These are phyloP conservation scores for Copromyces sp. DNA, from an alignment of 495 filamentous ascomycete species.

Conservation along the genomic window DNA sequence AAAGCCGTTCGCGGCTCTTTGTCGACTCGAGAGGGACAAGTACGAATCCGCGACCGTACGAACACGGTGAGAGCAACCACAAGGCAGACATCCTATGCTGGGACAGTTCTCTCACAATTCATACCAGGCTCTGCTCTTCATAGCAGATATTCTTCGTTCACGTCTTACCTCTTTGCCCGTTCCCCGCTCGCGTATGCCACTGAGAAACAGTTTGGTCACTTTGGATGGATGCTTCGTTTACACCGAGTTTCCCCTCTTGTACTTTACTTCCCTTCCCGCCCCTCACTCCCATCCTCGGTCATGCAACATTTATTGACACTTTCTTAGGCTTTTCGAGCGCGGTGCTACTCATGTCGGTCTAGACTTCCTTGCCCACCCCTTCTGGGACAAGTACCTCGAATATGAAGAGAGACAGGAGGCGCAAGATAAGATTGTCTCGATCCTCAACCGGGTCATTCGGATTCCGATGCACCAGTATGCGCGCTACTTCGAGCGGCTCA, in stretches of 20 bases:
- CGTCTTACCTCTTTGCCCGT: conserved; percentile 34
- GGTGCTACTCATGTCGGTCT: conserved; percentile 76
- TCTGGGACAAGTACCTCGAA: conserved; percentile 98
- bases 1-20: conserved; percentile 15
- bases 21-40: conserved; percentile 15
- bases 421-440: conserved; percentile 74
- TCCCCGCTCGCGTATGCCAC: conserved; percentile 30
- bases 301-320: conserved; percentile 43
- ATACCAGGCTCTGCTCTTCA: conserved; percentile 45
- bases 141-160: conserved; percentile 30
- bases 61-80: conserved; percentile 44
- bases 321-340: conserved; percentile 79
- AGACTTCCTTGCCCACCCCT: conserved; percentile 88
- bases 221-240: conserved; percentile 41
- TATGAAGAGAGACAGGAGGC: conserved; percentile 87
- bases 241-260: conserved; percentile 47
- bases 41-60: conserved; percentile 19
- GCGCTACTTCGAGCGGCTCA: conserved; percentile 87
- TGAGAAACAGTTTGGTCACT: conserved; percentile 35
- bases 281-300: conserved; percentile 26
- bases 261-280: conserved; percentile 43
- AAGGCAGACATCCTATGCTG: conserved; percentile 38
- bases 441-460: conserved; percentile 75
- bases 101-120: conserved; percentile 46
- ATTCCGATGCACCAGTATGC: conserved; percentile 97